These are phyloP conservation scores for Gigaspora rosea DNA, from an alignment of 192 early-diverging fungal genomes.

Conservation along the genomic window DNA sequence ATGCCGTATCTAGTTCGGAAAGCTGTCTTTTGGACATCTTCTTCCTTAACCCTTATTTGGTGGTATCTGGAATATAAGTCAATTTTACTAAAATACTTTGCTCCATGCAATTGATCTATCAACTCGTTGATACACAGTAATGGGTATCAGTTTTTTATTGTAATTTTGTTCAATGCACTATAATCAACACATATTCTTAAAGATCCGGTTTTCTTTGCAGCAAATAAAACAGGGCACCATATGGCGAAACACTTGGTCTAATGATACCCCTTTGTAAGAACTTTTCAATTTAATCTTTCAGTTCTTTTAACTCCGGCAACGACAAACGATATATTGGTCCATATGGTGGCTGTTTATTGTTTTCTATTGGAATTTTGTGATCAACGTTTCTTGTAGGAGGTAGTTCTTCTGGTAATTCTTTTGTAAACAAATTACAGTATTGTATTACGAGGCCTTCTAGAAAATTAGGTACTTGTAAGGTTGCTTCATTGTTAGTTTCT, in stretches of 20 bases:
- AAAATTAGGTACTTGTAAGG: no score
- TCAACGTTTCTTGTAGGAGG: slow-evolving; percentile 24
- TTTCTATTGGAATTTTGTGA: slow-evolving; percentile 16
- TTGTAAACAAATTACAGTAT: slow-evolving; percentile 1
- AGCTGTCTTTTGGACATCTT: slow-evolving; percentile 46
- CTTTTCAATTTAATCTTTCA: slow-evolving; percentile 34
- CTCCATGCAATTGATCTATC: neutral
- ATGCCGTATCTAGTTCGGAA: slow-evolving; percentile 43
- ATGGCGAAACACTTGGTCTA: slow-evolving; percentile 19
- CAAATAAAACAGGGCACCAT: slow-evolving; percentile 32
- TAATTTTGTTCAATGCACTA: slow-evolving; percentile 49
- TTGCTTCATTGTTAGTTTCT: no score
- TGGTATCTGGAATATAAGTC: slow-evolving; percentile 42
- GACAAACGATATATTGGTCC: slow-evolving; percentile 35
- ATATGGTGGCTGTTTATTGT: slow-evolving; percentile 9
- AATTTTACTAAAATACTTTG: slow-evolving; percentile 31
- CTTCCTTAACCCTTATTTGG: slow-evolving; percentile 31
- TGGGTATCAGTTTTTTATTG: slow-evolving; percentile 45
- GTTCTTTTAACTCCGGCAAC: slow-evolving; percentile 35
- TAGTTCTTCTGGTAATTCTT: slow-evolving; percentile 1
- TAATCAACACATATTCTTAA: slow-evolving; percentile 49
- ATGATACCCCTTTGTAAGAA: slow-evolving; percentile 22
- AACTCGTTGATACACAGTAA: slow-evolving; percentile 42
- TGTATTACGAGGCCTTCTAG: neutral
- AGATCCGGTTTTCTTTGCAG: slow-evolving; percentile 32